phyloP scores from a whole-genome alignment of 208 protist species.

The Leishmania tarentolae region DNA sequence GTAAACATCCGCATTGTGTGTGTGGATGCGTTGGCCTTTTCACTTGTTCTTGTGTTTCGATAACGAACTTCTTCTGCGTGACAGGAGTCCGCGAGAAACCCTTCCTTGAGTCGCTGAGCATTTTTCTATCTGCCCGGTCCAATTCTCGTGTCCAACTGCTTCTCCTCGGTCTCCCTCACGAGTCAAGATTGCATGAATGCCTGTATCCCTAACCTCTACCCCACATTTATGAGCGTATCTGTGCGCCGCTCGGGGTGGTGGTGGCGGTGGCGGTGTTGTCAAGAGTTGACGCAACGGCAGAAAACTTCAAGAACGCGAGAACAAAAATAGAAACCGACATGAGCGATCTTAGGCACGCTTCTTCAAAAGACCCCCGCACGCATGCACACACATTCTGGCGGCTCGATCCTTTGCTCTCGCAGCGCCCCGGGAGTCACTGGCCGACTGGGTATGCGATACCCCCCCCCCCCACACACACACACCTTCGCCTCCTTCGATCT shows the following conservation, averaged over 20 bases:
- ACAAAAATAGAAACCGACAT: neutral
- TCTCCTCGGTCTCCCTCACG: neutral
- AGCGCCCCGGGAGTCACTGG: neutral
- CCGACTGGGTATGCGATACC: neutral
- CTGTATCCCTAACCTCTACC: too few relatives aligned
- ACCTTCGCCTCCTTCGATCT: neutral
- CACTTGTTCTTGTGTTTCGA: neutral
- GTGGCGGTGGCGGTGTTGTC: neutral
- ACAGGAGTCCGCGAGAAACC: neutral
- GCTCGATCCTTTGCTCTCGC: neutral
- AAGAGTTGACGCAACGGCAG: too few relatives aligned
- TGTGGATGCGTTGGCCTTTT: neutral
- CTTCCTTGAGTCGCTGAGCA: constrained; percentile 16
- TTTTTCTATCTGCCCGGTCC: neutral
- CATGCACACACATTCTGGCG: neutral
- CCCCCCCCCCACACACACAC: too few relatives aligned
- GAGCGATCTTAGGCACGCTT: neutral
- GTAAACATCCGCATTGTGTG: neutral
- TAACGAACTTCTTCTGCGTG: neutral
- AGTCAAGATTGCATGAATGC: neutral
- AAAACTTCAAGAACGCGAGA: neutral
- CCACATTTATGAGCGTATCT: neutral
- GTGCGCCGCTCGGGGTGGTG: neutral
- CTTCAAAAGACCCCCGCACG: neutral
- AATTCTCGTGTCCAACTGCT: too few relatives aligned